Conservation (phyloP, 2,329 filamentous ascomycete genomes). For the Talaromyces sp. region DNA sequence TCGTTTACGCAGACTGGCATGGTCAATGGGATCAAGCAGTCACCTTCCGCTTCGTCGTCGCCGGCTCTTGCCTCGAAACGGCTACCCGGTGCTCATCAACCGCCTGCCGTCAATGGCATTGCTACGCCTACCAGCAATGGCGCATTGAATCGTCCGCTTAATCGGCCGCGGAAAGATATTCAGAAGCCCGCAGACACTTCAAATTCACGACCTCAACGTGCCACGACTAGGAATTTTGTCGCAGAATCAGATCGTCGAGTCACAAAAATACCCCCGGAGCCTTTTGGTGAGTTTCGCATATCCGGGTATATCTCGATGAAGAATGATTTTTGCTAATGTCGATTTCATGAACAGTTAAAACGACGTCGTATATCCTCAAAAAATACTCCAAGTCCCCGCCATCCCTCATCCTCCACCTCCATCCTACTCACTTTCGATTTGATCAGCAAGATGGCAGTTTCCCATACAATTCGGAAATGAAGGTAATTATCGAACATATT, state of each 20-base stretch:
- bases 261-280: conserved; percentile 42
- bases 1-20: conserved; percentile 59
- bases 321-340: background rate
- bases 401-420: conserved; percentile 81
- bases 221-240: conserved; percentile 31
- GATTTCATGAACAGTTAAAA: conserved; percentile 57
- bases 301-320: background rate
- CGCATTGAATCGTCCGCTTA: conserved; percentile 36
- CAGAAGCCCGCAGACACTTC: conserved; percentile 37
- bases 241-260: conserved; percentile 34
- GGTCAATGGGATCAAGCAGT: conserved; percentile 53
- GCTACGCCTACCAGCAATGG: conserved; percentile 45
- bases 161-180: conserved; percentile 59
- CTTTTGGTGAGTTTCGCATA: conserved; percentile 40
- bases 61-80: conserved; percentile 54
- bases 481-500: conserved; percentile 73
- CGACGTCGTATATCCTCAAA: conserved; percentile 73
- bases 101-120: conserved; percentile 44
- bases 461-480: conserved; percentile 89
- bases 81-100: conserved; percentile 54
- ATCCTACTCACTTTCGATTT: conserved; percentile 83
- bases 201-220: conserved; percentile 30
- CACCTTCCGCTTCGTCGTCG: conserved; percentile 60
- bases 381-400: conserved; percentile 72
- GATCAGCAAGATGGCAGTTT: conserved; percentile 93